Percentiles rank a stretch among this genome's conserved stretches.
Evolutionary conservation across 306 rosid species (phyloP).

Genomic region (Oxytropis ochrocephala): DNA sequence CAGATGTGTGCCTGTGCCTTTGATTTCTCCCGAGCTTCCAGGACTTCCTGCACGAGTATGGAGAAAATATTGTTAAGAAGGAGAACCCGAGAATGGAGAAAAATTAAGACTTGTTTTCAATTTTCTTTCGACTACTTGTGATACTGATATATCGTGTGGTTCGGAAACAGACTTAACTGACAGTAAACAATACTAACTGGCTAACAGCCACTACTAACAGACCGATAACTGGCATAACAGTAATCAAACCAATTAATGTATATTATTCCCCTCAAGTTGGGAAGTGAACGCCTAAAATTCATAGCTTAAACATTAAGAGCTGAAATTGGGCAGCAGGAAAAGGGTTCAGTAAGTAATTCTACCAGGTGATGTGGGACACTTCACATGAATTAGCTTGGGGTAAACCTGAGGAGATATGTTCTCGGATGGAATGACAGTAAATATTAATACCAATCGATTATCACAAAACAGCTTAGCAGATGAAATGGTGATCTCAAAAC

Average conservation of each 20-base stretch:
- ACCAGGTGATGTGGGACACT: background rate
- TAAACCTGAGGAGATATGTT: background rate
- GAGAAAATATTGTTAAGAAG: background rate
- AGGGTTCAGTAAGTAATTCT: background rate
- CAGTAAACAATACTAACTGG: background rate
- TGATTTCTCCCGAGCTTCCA: conserved; percentile 56
- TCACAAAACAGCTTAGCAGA: background rate
- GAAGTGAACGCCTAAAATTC: background rate
- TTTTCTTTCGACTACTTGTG: background rate
- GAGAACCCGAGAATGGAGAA: background rate
- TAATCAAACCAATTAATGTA: background rate
- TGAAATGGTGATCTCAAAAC: background rate
- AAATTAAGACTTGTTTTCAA: background rate
- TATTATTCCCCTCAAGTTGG: background rate
- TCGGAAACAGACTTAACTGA: background rate
- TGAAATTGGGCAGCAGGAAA: background rate
- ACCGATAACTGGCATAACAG: background rate
- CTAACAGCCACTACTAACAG: too few species aligned
- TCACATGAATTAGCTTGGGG: background rate
- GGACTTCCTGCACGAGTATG: conserved; percentile 56
- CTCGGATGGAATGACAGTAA: background rate
- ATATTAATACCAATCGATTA: background rate
- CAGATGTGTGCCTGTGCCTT: conserved; percentile 68
- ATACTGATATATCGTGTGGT: background rate
- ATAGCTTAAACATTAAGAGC: background rate